Percentiles rank a stretch among this genome's conserved stretches.
phyloP scores from a whole-genome alignment of 2,329 filamentous ascomycete species.

The Colletotrichum eremochloae region DNA sequence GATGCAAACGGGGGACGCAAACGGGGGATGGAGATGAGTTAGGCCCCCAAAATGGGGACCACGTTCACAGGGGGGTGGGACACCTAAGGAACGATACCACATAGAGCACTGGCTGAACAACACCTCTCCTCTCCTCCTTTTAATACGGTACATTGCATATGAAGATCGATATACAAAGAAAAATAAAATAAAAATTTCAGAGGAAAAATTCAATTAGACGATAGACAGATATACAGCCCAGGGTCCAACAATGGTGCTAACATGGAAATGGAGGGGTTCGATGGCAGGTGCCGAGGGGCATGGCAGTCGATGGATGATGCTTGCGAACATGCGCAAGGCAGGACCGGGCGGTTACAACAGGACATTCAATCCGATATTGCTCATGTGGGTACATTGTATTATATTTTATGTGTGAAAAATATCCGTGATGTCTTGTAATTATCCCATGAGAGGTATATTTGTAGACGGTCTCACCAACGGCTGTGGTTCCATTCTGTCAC shows the following conservation, averaged over 20 bases:
- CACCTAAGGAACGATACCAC: not conserved
- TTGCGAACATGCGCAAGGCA: not conserved
- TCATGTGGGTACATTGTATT: constrained; percentile 8
- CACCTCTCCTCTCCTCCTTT: not conserved
- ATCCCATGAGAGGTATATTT: not conserved
- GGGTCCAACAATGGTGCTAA: constrained; percentile 3
- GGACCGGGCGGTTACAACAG: not conserved
- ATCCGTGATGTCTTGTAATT: not conserved
- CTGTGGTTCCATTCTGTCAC: constrained; percentile 33
- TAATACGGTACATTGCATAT: too few relatives aligned
- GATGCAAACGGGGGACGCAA: constrained; percentile 5
- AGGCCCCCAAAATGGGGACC: constrained; percentile 34
- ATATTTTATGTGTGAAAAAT: not conserved
- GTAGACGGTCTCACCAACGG: constrained; percentile 16
- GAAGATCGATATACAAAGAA: too few relatives aligned
- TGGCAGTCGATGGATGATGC: constrained; percentile 3
- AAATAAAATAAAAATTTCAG: not conserved
- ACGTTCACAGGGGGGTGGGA: not conserved
- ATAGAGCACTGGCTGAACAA: constrained; percentile 5
- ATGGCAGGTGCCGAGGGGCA: not conserved
- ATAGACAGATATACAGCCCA: constrained; percentile 9
- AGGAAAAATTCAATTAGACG: not conserved
- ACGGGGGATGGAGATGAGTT: constrained; percentile 34
- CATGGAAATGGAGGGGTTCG: constrained; percentile 15
- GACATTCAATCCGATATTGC: not conserved